These are phyloP conservation scores for Tetrapyrgos nigripes DNA, from an alignment of 1,284 basidiomycete species.

Conservation along the genomic window DNA sequence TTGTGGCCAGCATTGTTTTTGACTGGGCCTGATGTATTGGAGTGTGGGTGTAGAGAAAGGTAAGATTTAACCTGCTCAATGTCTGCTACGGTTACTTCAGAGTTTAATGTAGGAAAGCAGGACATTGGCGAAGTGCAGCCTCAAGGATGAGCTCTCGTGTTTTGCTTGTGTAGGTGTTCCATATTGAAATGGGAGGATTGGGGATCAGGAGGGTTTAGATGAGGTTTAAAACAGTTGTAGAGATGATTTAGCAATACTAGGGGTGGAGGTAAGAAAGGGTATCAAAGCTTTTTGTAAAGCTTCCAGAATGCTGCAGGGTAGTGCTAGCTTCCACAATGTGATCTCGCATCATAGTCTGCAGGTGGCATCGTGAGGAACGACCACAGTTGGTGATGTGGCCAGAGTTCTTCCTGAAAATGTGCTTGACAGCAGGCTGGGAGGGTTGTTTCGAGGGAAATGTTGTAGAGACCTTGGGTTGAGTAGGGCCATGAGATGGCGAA, in stretches of 20 bases:
- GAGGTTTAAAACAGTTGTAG: background rate
- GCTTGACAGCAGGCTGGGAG: too few species aligned
- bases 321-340: too few species aligned
- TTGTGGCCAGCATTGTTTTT: background rate
- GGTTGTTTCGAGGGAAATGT: too few species aligned
- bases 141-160: background rate
- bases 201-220: constrained; percentile 4
- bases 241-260: background rate
- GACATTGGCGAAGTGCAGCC: background rate
- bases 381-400: background rate
- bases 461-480: too few species aligned
- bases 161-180: background rate
- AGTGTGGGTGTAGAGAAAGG: background rate
- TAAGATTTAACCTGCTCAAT: constrained; percentile 3
- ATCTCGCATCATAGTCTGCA: too few species aligned
- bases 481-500: too few species aligned
- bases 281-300: constrained; percentile 1
- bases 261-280: background rate
- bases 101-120: background rate
- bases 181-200: background rate
- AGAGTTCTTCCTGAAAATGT: too few species aligned
- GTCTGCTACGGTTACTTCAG: background rate
- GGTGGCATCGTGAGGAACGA: background rate
- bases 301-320: background rate
- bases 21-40: background rate